Conservation (phyloP, 345 rosid species). For the Aquilaria sinensis region DNA sequence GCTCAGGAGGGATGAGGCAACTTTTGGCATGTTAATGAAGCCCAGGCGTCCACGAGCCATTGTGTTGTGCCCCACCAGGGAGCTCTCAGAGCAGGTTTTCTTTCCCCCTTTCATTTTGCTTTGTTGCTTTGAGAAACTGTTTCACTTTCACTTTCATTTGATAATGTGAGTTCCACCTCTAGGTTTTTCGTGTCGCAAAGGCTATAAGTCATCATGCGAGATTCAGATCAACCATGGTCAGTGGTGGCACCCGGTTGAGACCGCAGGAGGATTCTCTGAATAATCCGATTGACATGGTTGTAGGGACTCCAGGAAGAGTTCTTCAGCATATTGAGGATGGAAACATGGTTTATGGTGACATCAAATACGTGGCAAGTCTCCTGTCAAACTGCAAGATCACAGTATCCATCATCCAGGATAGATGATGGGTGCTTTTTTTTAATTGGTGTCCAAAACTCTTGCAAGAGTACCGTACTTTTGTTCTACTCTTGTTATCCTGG, state of each 20-base stretch:
- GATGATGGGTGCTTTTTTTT: no score
- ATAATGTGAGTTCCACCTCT: conserved; percentile 6
- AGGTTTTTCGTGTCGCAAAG: conserved; percentile 93
- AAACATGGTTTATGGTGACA: conserved; percentile 95
- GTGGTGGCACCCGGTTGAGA: conserved; percentile 85
- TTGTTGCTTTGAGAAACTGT: not conserved
- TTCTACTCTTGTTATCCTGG: not conserved
- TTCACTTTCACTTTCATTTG: not conserved
- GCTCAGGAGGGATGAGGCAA: conserved; percentile 77
- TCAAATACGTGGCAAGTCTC: conserved; percentile 55
- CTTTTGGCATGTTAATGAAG: conserved; percentile 57
- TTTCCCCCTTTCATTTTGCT: not conserved
- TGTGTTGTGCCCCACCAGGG: conserved; percentile 91
- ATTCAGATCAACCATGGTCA: conserved; percentile 81
- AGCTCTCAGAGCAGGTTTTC: conserved; percentile 90
- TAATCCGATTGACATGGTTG: conserved; percentile 85
- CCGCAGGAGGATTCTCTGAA: conserved; percentile 88
- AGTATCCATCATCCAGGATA: no score
- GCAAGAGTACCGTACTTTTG: no score
- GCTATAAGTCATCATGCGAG: conserved; percentile 89
- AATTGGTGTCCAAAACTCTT: no score
- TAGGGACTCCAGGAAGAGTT: conserved; percentile 94
- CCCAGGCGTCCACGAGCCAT: conserved; percentile 91
- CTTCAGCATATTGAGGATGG: conserved; percentile 93
- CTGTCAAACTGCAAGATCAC: not conserved